These are phyloP conservation scores for Ballota nigra DNA, from an alignment of 257 asterid genomes.

Conservation along the genomic window DNA sequence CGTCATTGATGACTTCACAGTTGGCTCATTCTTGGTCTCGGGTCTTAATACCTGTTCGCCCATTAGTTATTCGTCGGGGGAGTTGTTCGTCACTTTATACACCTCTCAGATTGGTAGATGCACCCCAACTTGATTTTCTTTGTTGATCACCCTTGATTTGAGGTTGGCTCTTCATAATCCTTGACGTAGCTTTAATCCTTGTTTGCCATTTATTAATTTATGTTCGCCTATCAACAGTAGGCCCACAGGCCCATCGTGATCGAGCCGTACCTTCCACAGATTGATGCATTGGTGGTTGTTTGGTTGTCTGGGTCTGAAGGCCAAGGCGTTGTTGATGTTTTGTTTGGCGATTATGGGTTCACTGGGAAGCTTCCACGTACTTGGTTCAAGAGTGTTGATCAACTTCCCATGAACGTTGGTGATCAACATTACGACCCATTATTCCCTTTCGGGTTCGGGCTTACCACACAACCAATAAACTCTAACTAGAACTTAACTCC, in stretches of 20 bases:
- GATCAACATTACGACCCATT: conserved; percentile 45
- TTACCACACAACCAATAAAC: conserved; percentile 25
- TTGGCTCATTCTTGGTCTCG: too few species aligned
- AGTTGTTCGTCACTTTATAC: too few species aligned
- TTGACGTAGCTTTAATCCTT: too few species aligned
- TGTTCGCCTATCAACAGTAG: too few species aligned
- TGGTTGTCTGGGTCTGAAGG: conserved; percentile 51
- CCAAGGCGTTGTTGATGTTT: conserved; percentile 43
- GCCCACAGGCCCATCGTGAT: conserved; percentile 48
- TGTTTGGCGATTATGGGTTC: conserved; percentile 40
- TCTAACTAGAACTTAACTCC: background rate
- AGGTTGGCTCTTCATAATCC: too few species aligned
- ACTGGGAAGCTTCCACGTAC: conserved; percentile 37
- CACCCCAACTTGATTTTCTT: too few species aligned
- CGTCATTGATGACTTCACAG: too few species aligned
- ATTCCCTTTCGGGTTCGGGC: conserved; percentile 38
- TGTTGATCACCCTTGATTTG: too few species aligned
- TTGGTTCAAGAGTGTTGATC: conserved; percentile 45
- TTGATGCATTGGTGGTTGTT: conserved; percentile 41
- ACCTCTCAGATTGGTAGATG: too few species aligned
- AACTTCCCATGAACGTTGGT: conserved; percentile 49
- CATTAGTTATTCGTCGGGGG: too few species aligned
- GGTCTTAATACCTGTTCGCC: too few species aligned
- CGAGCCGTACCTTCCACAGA: conserved; percentile 26
- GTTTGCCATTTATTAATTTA: too few species aligned